These are phyloP conservation scores for Aspergillus incahuasiensis DNA, from an alignment of 495 filamentous ascomycete species.

Conservation along the genomic window DNA sequence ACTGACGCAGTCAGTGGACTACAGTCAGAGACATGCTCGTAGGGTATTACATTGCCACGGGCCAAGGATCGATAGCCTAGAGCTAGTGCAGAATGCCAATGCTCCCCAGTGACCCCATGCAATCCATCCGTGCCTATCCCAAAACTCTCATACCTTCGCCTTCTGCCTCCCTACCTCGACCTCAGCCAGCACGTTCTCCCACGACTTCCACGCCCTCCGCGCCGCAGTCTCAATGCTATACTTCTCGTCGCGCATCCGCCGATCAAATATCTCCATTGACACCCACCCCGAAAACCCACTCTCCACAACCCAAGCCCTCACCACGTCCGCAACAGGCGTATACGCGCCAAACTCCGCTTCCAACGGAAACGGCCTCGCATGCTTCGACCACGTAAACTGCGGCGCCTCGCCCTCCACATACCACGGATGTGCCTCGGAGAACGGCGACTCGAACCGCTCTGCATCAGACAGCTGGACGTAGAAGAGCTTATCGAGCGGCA, in stretches of 20 bases:
- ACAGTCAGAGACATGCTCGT: too few species aligned
- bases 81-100: too few species aligned
- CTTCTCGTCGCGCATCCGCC: conserved; percentile 51
- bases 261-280: conserved; percentile 68
- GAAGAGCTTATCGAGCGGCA: conserved; percentile 63
- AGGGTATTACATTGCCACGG: too few species aligned
- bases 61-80: too few species aligned
- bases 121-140: too few species aligned
- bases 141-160: neutral
- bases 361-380: conserved; percentile 65
- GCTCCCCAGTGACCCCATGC: too few species aligned
- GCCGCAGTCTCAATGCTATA: conserved; percentile 19
- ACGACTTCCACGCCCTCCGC: conserved; percentile 21
- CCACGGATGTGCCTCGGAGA: conserved; percentile 58
- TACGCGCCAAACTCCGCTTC: conserved; percentile 62
- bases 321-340: conserved; percentile 45
- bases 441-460: conserved; percentile 53
- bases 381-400: conserved; percentile 72
- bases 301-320: conserved; percentile 53
- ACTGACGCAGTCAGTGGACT: neutral
- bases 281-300: conserved; percentile 66
- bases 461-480: conserved; percentile 73
- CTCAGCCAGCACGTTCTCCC: conserved; percentile 21
- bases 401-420: conserved; percentile 57
- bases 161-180: neutral